These are phyloP conservation scores for Metschnikowia peoriensis DNA, from an alignment of 805 yeast species.

Conservation along the genomic window DNA sequence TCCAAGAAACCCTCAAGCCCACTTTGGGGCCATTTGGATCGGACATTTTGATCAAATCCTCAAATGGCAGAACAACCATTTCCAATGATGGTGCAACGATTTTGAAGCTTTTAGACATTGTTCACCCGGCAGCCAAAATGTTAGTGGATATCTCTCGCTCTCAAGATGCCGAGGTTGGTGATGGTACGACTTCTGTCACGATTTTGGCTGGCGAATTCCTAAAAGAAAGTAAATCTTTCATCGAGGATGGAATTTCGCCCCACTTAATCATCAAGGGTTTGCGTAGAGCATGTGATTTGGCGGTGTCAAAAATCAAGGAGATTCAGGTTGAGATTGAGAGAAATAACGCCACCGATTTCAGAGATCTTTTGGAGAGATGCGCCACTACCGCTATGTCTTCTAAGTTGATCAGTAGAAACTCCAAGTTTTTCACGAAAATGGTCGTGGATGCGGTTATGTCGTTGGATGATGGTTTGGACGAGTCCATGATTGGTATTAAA, in stretches of 20 bases:
- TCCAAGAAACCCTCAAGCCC: slow-evolving; percentile 92
- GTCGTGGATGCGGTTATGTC: slow-evolving; percentile 93
- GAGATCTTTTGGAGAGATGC: slow-evolving; percentile 81
- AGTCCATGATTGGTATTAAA: slow-evolving; percentile 87
- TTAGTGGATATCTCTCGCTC: slow-evolving; percentile 92
- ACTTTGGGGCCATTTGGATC: slow-evolving; percentile 98
- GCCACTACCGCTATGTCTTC: slow-evolving; percentile 98
- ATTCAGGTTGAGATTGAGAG: slow-evolving; percentile 67
- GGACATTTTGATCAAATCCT: slow-evolving; percentile 84
- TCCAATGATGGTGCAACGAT: slow-evolving; percentile 99
- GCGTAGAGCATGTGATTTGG: slow-evolving; percentile 75
- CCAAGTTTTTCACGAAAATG: slow-evolving; percentile 90
- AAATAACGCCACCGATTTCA: slow-evolving; percentile 51
- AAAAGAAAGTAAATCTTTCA: slow-evolving; percentile 84
- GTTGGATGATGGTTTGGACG: slow-evolving; percentile 84
- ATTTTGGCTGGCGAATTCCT: slow-evolving; percentile 91
- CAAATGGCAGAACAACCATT: slow-evolving; percentile 84
- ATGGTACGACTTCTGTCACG: slow-evolving; percentile 96
- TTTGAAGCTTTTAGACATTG: slow-evolving; percentile 85
- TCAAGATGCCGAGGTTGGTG: slow-evolving; percentile 98
- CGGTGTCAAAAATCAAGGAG: slow-evolving; percentile 70
- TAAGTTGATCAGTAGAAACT: slow-evolving; percentile 82
- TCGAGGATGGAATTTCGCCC: slow-evolving; percentile 95
- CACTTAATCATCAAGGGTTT: slow-evolving; percentile 86
- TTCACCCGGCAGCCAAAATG: slow-evolving; percentile 97